phyloP scores from a whole-genome alignment of 441 rosid species.

The Brassica balearica region DNA sequence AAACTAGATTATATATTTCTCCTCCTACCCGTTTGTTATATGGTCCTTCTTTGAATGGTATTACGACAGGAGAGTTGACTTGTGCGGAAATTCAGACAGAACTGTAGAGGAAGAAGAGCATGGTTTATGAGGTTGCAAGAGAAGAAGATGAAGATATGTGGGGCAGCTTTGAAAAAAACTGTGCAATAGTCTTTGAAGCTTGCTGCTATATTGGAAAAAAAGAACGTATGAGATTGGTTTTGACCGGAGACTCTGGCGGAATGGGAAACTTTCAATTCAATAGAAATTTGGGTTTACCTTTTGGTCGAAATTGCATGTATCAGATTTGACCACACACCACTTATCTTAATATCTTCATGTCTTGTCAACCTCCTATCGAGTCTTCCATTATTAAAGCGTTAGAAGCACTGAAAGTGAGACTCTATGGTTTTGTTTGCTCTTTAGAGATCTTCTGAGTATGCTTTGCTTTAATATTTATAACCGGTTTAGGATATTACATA shows the following conservation, averaged over 20 bases:
- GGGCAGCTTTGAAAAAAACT: constrained; percentile 18
- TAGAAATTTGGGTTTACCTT: constrained; percentile 31
- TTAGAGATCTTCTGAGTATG: neutral
- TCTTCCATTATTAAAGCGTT: constrained; percentile 24
- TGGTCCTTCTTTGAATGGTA: constrained; percentile 21
- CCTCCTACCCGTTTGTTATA: constrained; percentile 25
- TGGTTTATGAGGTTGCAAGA: constrained; percentile 8
- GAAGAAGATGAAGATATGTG: constrained; percentile 30
- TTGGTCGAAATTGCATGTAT: constrained; percentile 25
- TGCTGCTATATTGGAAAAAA: constrained; percentile 33
- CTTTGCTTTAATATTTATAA: neutral
- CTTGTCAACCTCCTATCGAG: neutral
- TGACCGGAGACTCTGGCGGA: constrained; percentile 41
- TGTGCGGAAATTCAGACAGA: constrained; percentile 23
- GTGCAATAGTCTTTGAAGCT: constrained; percentile 38
- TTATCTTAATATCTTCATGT: constrained; percentile 9
- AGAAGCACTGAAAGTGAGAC: constrained; percentile 9
- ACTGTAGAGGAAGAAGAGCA: constrained; percentile 26
- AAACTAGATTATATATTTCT: constrained; percentile 7
- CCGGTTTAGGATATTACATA: neutral
- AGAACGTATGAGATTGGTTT: constrained; percentile 9
- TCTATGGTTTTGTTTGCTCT: neutral
- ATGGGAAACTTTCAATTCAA: constrained; percentile 31
- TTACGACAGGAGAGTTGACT: constrained; percentile 41
- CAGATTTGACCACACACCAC: constrained; percentile 34